Conservation (phyloP, 2,329 filamentous ascomycete species). For the Aureobasidium subglaciale region DNA sequence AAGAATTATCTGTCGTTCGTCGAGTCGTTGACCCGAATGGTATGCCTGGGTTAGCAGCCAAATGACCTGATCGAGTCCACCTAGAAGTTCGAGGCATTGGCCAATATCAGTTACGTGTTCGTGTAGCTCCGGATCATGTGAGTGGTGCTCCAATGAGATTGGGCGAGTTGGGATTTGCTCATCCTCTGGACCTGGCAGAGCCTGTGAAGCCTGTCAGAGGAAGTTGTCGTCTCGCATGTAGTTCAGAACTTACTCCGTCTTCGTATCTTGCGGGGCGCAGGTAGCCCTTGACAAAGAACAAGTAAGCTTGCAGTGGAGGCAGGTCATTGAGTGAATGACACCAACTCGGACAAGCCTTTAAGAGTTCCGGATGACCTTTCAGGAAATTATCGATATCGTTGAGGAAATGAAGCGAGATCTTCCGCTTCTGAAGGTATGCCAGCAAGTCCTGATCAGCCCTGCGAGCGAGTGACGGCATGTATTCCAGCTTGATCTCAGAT, state of each 20-base stretch:
- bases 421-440: background rate
- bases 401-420: background rate
- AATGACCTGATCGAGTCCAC: background rate
- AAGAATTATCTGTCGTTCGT: background rate
- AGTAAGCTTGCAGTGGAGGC: background rate
- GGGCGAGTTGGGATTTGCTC: background rate
- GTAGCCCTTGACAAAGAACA: slow-evolving; percentile 8
- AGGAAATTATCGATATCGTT: slow-evolving; percentile 10
- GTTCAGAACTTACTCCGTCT: background rate
- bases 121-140: background rate
- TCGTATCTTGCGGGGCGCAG: slow-evolving; percentile 3
- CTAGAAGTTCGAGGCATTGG: background rate
- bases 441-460: slow-evolving; percentile 7
- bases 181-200: background rate
- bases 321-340: background rate
- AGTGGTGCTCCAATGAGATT: background rate
- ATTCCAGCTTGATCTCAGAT: background rate
- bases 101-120: slow-evolving; percentile 5
- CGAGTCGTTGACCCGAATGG: background rate
- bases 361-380: background rate
- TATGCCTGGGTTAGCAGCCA: background rate
- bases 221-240: too few relatives aligned
- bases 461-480: background rate
- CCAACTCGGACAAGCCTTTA: slow-evolving; percentile 1
- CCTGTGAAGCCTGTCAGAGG: too few relatives aligned